Evolutionary conservation across 768 basidiomycete species (phyloP).

Genomic region (Pisolithus marmoratus): DNA sequence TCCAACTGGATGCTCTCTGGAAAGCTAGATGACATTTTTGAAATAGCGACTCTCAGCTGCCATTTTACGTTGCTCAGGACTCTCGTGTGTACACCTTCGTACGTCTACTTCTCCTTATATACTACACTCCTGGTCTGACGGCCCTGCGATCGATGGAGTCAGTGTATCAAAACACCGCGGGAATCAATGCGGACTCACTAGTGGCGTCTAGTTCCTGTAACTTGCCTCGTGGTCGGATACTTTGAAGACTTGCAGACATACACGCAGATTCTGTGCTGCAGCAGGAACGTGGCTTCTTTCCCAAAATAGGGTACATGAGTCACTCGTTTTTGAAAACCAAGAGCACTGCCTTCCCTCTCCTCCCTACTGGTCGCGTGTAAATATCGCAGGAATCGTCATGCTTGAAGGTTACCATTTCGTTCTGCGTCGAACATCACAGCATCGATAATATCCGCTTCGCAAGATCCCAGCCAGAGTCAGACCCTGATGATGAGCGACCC

Average conservation of each 20-base stretch:
- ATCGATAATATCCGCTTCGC: constrained; percentile 31
- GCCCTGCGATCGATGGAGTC: constrained; percentile 13
- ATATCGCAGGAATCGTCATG: constrained; percentile 28
- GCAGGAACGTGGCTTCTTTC: constrained; percentile 25
- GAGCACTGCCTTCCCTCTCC: constrained; percentile 23
- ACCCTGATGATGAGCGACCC: constrained; percentile 18
- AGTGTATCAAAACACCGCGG: constrained; percentile 20
- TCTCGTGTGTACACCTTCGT: constrained; percentile 11
- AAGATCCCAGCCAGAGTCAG: constrained; percentile 17
- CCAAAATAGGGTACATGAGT: constrained; percentile 20
- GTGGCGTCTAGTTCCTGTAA: constrained; percentile 18
- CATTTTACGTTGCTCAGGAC: constrained; percentile 22
- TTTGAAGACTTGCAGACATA: constrained; percentile 15
- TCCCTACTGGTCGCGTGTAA: constrained; percentile 29
- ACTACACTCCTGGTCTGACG: constrained; percentile 16
- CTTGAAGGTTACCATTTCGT: constrained; percentile 29
- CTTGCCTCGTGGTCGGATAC: constrained; percentile 25
- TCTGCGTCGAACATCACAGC: constrained; percentile 23
- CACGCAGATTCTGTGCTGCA: constrained; percentile 30
- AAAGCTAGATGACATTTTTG: constrained; percentile 17
- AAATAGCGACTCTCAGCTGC: constrained; percentile 11
- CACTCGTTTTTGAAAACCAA: constrained; percentile 11
- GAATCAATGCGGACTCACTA: constrained; percentile 16
- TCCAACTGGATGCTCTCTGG: constrained; percentile 26
- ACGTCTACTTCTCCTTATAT: constrained; percentile 16